These are phyloP conservation scores for Dactylorhiza incarnata DNA, from an alignment of 106 monocot species.

Conservation along the genomic window DNA sequence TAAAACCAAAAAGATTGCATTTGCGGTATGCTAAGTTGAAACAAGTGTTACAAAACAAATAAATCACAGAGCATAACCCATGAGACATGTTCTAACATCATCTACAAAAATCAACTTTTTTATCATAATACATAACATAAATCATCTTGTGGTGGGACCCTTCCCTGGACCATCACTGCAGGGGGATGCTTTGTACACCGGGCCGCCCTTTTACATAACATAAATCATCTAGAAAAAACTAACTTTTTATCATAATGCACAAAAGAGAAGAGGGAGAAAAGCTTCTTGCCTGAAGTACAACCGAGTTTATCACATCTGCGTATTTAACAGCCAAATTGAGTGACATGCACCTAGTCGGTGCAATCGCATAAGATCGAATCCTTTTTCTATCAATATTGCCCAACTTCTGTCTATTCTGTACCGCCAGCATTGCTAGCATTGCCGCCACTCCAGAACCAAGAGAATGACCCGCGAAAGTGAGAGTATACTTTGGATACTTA, in stretches of 20 bases:
- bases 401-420: constrained; percentile 51
- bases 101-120: background rate
- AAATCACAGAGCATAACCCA: background rate
- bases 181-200: too few relatives aligned
- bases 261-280: background rate
- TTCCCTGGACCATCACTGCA: too few relatives aligned
- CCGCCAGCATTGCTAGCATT: constrained; percentile 66
- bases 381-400: constrained; percentile 64
- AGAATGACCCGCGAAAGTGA: constrained; percentile 84
- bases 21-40: background rate
- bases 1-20: background rate
- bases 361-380: constrained; percentile 77
- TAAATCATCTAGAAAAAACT: background rate
- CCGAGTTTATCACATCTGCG: constrained; percentile 89
- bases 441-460: constrained; percentile 89
- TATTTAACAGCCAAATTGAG: constrained; percentile 84
- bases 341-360: constrained; percentile 84
- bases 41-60: background rate
- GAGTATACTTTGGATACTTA: constrained; percentile 50
- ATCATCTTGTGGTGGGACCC: too few relatives aligned
- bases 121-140: background rate
- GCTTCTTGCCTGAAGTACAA: constrained; percentile 74
- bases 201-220: too few relatives aligned
- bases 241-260: background rate
- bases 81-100: background rate